These are phyloP conservation scores for Sordaria brevicollis DNA, from an alignment of 495 filamentous ascomycete species.

Conservation along the genomic window DNA sequence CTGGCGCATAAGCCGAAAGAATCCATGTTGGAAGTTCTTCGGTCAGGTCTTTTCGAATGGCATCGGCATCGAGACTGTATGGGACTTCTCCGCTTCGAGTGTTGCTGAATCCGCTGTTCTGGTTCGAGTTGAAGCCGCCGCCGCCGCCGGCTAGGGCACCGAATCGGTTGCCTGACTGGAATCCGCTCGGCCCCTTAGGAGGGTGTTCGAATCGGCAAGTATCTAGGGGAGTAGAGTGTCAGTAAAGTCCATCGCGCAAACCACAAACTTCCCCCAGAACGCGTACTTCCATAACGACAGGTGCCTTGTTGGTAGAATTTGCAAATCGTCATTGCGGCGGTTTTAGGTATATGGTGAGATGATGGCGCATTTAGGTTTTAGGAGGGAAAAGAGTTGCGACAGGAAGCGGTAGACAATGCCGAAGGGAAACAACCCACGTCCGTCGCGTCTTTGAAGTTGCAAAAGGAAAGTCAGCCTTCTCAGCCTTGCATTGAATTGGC, in stretches of 20 bases:
- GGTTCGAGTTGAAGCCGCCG: neutral
- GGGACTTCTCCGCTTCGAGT: slow-evolving; percentile 3
- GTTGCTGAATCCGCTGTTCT: neutral
- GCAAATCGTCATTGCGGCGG: slow-evolving; percentile 50
- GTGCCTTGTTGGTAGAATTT: slow-evolving; percentile 60
- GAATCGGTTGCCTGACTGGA: slow-evolving; percentile 23
- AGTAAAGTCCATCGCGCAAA: neutral
- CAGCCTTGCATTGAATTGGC: neutral
- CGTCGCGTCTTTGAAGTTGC: neutral
- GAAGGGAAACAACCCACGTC: neutral
- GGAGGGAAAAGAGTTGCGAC: neutral
- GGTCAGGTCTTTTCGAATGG: slow-evolving; percentile 54
- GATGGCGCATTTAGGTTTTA: neutral
- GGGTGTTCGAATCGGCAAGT: slow-evolving; percentile 39
- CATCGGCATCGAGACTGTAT: slow-evolving; percentile 38
- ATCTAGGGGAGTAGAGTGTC: slow-evolving; percentile 10
- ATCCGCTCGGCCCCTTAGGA: slow-evolving; percentile 12
- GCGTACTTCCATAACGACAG: slow-evolving; percentile 60
- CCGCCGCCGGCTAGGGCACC: slow-evolving; percentile 14
- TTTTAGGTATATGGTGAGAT: neutral
- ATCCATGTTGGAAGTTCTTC: slow-evolving; percentile 67
- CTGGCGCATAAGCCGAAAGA: slow-evolving; percentile 73
- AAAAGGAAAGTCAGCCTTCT: neutral
- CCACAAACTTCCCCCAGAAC: neutral
- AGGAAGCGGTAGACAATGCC: neutral